phyloP scores from a whole-genome alignment of 768 basidiomycete genomes.

The Neoboletus brunneissimus region DNA sequence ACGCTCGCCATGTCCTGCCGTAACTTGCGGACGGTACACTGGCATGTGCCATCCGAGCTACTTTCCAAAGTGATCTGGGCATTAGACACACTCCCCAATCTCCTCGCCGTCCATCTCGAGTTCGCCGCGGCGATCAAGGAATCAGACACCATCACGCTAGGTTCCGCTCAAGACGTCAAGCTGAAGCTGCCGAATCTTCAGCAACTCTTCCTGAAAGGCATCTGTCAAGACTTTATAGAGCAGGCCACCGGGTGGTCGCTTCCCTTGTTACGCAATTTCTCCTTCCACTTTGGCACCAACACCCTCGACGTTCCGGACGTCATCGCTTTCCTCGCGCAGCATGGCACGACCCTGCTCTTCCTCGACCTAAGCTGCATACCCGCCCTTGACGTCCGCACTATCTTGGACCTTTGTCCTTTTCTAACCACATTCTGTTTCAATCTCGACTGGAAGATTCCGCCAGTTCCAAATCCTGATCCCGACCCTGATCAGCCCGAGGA shows the following conservation, averaged over 20 bases:
- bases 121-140: slow-evolving; percentile 35
- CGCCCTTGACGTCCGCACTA: slow-evolving; percentile 51
- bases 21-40: slow-evolving; percentile 58
- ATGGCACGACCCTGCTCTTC: slow-evolving; percentile 56
- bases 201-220: slow-evolving; percentile 62
- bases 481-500: slow-evolving; percentile 20
- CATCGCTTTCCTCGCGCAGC: slow-evolving; percentile 53
- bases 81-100: slow-evolving; percentile 54
- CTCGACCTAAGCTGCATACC: slow-evolving; percentile 66
- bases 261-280: slow-evolving; percentile 55
- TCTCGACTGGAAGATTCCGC: slow-evolving; percentile 63
- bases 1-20: slow-evolving; percentile 52
- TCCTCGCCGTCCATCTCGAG: slow-evolving; percentile 57
- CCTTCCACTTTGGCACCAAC: slow-evolving; percentile 46
- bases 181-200: slow-evolving; percentile 54
- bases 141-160: slow-evolving; percentile 51
- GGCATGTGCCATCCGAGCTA: slow-evolving; percentile 53
- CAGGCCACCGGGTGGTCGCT: slow-evolving; percentile 66
- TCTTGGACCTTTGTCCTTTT: slow-evolving; percentile 62
- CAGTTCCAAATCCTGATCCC: slow-evolving; percentile 12
- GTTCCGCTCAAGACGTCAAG: slow-evolving; percentile 56
- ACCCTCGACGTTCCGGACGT: slow-evolving; percentile 54
- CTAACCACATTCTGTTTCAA: slow-evolving; percentile 69
- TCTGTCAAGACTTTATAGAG: slow-evolving; percentile 64
- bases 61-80: slow-evolving; percentile 72